These are phyloP conservation scores for Cavenderia fasciculata DNA, from an alignment of 78 protist species.

Conservation along the genomic window DNA sequence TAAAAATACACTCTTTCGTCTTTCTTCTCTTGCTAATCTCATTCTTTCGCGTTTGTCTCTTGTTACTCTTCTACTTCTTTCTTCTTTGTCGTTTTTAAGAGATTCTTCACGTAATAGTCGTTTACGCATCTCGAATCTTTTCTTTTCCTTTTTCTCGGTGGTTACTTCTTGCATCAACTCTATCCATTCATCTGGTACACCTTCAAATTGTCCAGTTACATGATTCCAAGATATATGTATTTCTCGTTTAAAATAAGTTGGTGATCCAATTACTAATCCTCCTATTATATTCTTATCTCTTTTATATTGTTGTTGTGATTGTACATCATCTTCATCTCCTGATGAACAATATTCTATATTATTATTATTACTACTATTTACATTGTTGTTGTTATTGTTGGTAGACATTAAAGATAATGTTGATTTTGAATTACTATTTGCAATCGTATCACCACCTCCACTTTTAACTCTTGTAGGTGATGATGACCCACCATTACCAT, in stretches of 20 bases:
- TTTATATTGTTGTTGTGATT: not conserved
- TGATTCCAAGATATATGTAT: slow-evolving; percentile 72
- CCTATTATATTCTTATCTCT: not conserved
- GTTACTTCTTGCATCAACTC: slow-evolving; percentile 12
- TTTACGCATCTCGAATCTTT: slow-evolving; percentile 9
- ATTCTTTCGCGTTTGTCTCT: slow-evolving; percentile 46
- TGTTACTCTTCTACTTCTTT: slow-evolving; percentile 8
- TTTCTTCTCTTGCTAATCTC: slow-evolving; percentile 25
- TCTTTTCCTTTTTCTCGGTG: slow-evolving; percentile 41
- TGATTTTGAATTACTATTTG: not conserved
- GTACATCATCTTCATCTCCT: too few species aligned
- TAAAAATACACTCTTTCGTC: slow-evolving; percentile 25
- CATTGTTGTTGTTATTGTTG: not conserved
- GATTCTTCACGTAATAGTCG: slow-evolving; percentile 19
- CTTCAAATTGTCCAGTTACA: slow-evolving; percentile 72
- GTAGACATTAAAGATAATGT: not conserved
- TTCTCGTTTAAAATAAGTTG: slow-evolving; percentile 34
- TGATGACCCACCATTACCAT: not conserved
- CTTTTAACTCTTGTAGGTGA: not conserved
- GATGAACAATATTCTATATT: too few species aligned
- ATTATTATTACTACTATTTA: not conserved
- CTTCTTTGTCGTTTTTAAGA: slow-evolving; percentile 21
- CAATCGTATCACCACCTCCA: not conserved
- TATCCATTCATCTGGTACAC: slow-evolving; percentile 60
- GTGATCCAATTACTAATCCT: slow-evolving; percentile 11